phyloP scores from a whole-genome alignment of 2,329 filamentous ascomycete species.

The Hypoxylon sp. region DNA sequence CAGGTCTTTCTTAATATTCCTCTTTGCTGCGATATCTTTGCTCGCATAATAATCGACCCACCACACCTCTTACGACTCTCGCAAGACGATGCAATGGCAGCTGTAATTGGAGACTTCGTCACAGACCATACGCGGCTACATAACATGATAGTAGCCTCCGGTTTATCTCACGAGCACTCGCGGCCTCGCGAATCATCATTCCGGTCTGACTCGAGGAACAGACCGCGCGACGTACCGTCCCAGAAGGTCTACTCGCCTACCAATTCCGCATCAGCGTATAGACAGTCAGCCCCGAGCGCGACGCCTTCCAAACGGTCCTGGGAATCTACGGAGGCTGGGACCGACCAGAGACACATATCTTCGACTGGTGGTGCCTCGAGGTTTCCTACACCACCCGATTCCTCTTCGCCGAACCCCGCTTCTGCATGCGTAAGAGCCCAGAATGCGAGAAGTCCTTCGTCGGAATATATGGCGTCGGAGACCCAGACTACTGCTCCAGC shows the following conservation, averaged over 20 bases:
- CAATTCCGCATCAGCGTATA: conserved; percentile 42
- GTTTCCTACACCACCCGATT: conserved; percentile 69
- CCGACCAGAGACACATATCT: conserved; percentile 50
- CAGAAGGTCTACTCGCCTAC: conserved; percentile 49
- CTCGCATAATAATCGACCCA: conserved; percentile 29
- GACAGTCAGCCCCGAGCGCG: conserved; percentile 45
- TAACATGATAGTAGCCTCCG: conserved; percentile 74
- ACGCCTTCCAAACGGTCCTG: conserved; percentile 53
- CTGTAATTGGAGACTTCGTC: conserved; percentile 79
- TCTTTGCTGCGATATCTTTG: conserved; percentile 23
- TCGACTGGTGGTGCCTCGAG: conserved; percentile 61
- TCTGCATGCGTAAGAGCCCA: conserved; percentile 58
- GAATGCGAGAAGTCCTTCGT: conserved; percentile 58
- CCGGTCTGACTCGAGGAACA: conserved; percentile 57
- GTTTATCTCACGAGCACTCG: conserved; percentile 63
- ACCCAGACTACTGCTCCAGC: conserved; percentile 50
- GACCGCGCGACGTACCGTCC: conserved; percentile 50
- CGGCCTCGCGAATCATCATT: conserved; percentile 62
- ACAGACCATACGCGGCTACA: conserved; percentile 80
- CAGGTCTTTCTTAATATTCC: conserved; percentile 27
- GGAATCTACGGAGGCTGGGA: conserved; percentile 49
- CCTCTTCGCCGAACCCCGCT: conserved; percentile 64
- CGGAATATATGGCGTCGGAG: conserved; percentile 66
- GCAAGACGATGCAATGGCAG: conserved; percentile 70
- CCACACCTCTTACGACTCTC: conserved; percentile 23